A percentile compares a stretch with the other conserved stretches of the same genome.
Conservation (phyloP, 2,329 filamentous ascomycete genomes). For the Phialophora expanda region DNA sequence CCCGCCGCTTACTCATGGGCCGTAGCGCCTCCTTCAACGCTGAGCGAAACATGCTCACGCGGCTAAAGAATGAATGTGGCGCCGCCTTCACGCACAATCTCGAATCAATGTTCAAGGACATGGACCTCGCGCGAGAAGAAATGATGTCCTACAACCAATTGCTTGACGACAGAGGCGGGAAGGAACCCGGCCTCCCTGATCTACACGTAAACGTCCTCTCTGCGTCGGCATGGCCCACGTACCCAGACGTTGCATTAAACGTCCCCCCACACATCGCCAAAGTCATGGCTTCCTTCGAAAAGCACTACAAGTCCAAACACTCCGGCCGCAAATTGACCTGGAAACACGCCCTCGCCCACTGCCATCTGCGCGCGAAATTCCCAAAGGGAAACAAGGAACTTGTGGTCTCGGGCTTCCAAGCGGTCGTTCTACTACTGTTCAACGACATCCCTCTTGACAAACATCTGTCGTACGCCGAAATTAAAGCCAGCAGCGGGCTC, state of each 20-base stretch:
- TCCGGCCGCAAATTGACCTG: slow-evolving; percentile 84
- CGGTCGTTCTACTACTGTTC: slow-evolving; percentile 87
- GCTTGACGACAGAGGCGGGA: slow-evolving; percentile 64
- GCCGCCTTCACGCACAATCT: slow-evolving; percentile 94
- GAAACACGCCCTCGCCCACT: slow-evolving; percentile 93
- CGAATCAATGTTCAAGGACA: slow-evolving; percentile 99
- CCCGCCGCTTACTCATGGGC: slow-evolving; percentile 85
- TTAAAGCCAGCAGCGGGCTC: slow-evolving; percentile 75
- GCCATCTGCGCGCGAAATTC: slow-evolving; percentile 81
- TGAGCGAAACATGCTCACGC: slow-evolving; percentile 91
- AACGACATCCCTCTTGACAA: slow-evolving; percentile 70
- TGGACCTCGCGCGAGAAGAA: slow-evolving; percentile 89
- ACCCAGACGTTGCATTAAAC: slow-evolving; percentile 75
- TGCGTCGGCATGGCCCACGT: slow-evolving; percentile 88
- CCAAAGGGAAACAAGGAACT: slow-evolving; percentile 82
- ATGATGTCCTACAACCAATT: slow-evolving; percentile 84
- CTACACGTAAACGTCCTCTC: slow-evolving; percentile 90
- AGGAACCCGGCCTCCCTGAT: slow-evolving; percentile 61
- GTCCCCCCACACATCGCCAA: slow-evolving; percentile 75
- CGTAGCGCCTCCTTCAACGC: slow-evolving; percentile 93
- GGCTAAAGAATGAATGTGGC: slow-evolving; percentile 91
- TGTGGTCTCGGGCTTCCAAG: slow-evolving; percentile 89
- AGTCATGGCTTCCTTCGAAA: slow-evolving; percentile 81
- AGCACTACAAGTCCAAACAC: slow-evolving; percentile 87
- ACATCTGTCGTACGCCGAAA: slow-evolving; percentile 74